Percentiles rank a stretch among this genome's conserved stretches.
These are phyloP conservation scores for Penicillium desertorum DNA, from an alignment of 495 filamentous ascomycete genomes.

Conservation along the genomic window DNA sequence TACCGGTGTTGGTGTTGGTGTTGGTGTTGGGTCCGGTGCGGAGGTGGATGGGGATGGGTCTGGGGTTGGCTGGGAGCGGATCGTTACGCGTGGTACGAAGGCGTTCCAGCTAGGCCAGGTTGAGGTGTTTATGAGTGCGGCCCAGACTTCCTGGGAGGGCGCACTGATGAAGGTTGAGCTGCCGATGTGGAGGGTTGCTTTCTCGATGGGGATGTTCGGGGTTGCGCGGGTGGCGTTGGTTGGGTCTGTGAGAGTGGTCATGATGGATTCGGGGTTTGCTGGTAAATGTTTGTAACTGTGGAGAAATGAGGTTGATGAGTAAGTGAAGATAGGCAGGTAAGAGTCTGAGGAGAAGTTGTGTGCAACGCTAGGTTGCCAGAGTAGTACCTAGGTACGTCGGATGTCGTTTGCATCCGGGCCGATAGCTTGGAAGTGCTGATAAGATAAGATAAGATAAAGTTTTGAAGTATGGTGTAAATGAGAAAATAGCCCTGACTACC, in stretches of 20 bases:
- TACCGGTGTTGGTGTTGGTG: not conserved
- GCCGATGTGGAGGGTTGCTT: conserved; percentile 34
- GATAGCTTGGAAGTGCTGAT: conserved; percentile 1
- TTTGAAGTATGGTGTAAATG: not conserved
- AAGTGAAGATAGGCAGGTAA: not conserved
- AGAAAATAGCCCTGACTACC: no score
- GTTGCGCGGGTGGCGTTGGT: conserved; percentile 33
- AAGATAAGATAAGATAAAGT: conserved; percentile 4
- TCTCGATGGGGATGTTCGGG: conserved; percentile 31
- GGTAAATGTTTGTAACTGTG: not conserved
- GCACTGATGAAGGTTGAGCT: conserved; percentile 39
- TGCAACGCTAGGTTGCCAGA: not conserved
- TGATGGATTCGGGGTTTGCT: conserved; percentile 2
- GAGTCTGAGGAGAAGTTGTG: not conserved
- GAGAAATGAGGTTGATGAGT: not conserved
- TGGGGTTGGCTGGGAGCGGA: conserved; percentile 35
- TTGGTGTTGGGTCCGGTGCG: not conserved
- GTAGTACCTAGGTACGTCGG: not conserved
- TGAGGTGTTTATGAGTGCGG: conserved; percentile 39
- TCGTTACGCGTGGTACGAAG: conserved; percentile 44
- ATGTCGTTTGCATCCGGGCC: conserved; percentile 10
- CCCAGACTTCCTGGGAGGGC: conserved; percentile 36
- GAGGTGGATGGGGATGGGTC: not conserved
- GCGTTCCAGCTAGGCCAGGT: conserved; percentile 47
- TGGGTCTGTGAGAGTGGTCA: conserved; percentile 21